Base-by-base conservation (phyloP, 495 filamentous ascomycete genomes). In the Aeminium ludgeri region DNA sequence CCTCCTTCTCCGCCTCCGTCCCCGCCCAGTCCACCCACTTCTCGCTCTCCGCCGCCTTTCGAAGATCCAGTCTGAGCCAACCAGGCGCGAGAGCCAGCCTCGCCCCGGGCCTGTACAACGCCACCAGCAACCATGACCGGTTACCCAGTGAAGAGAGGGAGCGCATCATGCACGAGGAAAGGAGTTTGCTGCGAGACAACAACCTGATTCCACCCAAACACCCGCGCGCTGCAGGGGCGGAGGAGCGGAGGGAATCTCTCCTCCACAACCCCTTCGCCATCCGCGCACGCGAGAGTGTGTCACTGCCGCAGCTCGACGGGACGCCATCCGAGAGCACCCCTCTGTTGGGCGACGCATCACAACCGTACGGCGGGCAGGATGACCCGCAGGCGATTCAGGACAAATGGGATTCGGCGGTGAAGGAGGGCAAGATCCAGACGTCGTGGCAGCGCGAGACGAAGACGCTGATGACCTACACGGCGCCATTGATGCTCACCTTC, bases 141-240 rank as follows among this genome's bases (percentile, higher is more conserved):
- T 53, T 70, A 6, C 16, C 43, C 12, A 70, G 67, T 34, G 65
- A 66, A 17, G 80, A 86, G 45, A 65, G 68, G 13, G 62, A 71
- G 37, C 62, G 70, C 32, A 72, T 72, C 15, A 66, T 76, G 18
- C 61, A 73, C 20, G 79, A 84, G 33, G 82, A 87, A 55, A 65
- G 78, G 38, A 73, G 75, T 43, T 60, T 92, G 29, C 57, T 89
- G 19, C 66, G 76, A 37, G 82, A 89, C 50, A 87, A 86, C 50
- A 63, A 77, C 51, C 56, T 87, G 39, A 68, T 84, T n/a, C 69
- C 74, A 6, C 70, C 76, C n/a, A 78, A 78, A 48, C 69, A 76
- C 50, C 60, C 61, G 3, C 48, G 52, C 1, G 35, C 10, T 28
- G 49, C 29, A 36, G 30, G 20, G 16, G n/a, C 4, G 7, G 28